A percentile compares a stretch with the other conserved stretches of the same genome.
Conservation (phyloP, 345 rosid species). For the Crucihimalaya himalaica region DNA sequence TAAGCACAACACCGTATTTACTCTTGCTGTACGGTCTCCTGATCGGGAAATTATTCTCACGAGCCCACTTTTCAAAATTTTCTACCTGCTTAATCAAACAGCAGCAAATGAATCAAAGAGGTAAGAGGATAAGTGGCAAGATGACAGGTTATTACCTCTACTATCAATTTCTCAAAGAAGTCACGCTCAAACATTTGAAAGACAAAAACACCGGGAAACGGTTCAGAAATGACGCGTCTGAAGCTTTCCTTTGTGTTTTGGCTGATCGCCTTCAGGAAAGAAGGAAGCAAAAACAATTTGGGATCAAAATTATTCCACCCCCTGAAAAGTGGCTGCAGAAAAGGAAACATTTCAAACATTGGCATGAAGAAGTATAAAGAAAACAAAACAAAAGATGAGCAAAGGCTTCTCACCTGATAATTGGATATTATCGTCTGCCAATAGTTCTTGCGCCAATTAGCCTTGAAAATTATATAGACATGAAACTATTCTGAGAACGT, state of each 20-base stretch:
- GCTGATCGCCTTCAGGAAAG: slow-evolving; percentile 57
- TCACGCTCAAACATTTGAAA: slow-evolving; percentile 72
- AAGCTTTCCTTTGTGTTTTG: slow-evolving; percentile 60
- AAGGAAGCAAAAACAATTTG: slow-evolving; percentile 55
- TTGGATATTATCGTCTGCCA: slow-evolving; percentile 54
- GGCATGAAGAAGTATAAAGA: neutral
- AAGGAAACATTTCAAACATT: slow-evolving; percentile 21
- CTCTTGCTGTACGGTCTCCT: slow-evolving; percentile 70
- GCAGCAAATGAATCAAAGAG: slow-evolving; percentile 44
- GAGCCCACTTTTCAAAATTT: slow-evolving; percentile 69
- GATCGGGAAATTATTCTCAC: slow-evolving; percentile 50
- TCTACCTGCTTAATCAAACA: slow-evolving; percentile 62
- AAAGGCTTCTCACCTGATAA: slow-evolving; percentile 51
- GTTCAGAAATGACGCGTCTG: slow-evolving; percentile 64
- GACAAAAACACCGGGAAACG: slow-evolving; percentile 56
- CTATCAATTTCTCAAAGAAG: slow-evolving; percentile 55
- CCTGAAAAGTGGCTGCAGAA: slow-evolving; percentile 58
- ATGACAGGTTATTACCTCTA: slow-evolving; percentile 55
- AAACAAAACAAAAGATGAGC: neutral
- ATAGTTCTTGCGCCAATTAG: slow-evolving; percentile 53
- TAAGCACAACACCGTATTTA: slow-evolving; percentile 73
- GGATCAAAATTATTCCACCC: slow-evolving; percentile 54
- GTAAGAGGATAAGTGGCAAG: slow-evolving; percentile 18
- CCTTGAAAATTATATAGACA: slow-evolving; percentile 36
- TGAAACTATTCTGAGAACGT: neutral